Evolutionary conservation across 2,329 filamentous ascomycete species (phyloP).

Genomic region (Aspergillus arachidicola): DNA sequence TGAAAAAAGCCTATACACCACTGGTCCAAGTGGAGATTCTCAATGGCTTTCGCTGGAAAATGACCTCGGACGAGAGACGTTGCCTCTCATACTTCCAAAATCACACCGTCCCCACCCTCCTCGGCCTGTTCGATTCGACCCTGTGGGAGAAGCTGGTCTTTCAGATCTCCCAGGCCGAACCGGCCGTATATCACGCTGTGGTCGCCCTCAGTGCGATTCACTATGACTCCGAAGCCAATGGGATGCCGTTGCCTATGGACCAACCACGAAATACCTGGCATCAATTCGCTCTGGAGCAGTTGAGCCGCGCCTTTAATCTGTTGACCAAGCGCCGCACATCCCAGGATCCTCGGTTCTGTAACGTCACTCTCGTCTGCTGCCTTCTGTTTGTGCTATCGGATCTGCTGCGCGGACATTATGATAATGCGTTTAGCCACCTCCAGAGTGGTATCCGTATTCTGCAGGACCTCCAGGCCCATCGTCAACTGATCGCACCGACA

Average conservation of each 20-base stretch:
- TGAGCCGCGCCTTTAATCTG: neutral
- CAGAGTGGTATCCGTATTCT: slow-evolving; percentile 2
- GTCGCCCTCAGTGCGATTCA: slow-evolving; percentile 2
- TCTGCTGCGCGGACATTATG: neutral
- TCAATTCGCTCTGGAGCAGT: neutral
- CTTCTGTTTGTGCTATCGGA: slow-evolving; percentile 2
- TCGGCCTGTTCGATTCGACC: neutral
- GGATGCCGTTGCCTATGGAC: neutral
- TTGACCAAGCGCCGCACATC: neutral
- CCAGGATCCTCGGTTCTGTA: neutral
- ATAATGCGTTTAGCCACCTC: neutral
- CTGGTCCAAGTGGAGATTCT: neutral
- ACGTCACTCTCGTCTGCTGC: slow-evolving; percentile 4
- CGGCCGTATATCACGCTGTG: slow-evolving; percentile 3
- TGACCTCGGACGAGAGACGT: slow-evolving; percentile 8
- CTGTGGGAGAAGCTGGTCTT: neutral
- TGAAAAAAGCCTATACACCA: neutral
- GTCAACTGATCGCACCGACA: neutral
- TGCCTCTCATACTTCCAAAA: slow-evolving; percentile 2
- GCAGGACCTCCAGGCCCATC: neutral
- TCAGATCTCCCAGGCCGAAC: slow-evolving; percentile 1
- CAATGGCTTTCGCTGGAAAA: slow-evolving; percentile 5
- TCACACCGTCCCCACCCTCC: neutral
- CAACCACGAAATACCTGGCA: neutral
- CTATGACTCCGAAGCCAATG: neutral